These are phyloP conservation scores for Sungouiozyma ichnusensis DNA, from an alignment of 805 yeast genomes.

Conservation along the genomic window DNA sequence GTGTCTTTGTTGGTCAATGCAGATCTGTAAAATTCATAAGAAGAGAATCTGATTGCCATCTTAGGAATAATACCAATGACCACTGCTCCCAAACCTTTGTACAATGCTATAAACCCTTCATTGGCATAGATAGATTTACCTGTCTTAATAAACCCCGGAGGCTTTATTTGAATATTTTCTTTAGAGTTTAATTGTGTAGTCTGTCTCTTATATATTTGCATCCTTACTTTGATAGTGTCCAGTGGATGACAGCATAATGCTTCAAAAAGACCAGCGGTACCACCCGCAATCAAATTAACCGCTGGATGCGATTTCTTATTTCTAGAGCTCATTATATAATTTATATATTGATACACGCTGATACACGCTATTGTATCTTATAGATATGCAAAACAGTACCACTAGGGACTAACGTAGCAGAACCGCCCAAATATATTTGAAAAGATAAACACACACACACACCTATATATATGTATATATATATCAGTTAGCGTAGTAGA, in stretches of 20 bases:
- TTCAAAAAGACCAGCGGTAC: conserved; percentile 93
- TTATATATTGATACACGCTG: neutral
- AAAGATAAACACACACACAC: too few species aligned
- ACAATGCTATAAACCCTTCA: conserved; percentile 77
- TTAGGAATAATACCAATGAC: conserved; percentile 95
- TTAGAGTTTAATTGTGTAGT: conserved; percentile 33
- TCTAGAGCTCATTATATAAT: neutral
- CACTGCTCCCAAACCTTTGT: conserved; percentile 95
- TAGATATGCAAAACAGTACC: too few species aligned
- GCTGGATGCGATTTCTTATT: conserved; percentile 35
- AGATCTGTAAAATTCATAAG: conserved; percentile 81
- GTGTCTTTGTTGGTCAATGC: conserved; percentile 49
- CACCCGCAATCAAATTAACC: conserved; percentile 80
- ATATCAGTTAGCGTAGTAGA: too few species aligned
- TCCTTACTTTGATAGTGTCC: conserved; percentile 93
- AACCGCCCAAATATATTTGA: too few species aligned
- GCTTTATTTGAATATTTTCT: conserved; percentile 31
- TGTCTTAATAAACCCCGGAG: conserved; percentile 79
- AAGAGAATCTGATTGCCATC: conserved; percentile 94
- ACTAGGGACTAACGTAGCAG: too few species aligned
- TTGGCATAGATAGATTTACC: conserved; percentile 67
- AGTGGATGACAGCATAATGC: conserved; percentile 98
- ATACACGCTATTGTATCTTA: neutral
- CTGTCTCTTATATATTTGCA: conserved; percentile 75
- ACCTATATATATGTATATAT: too few species aligned